phyloP scores from a whole-genome alignment of 495 filamentous ascomycete genomes.

The Xylaria sp. region DNA sequence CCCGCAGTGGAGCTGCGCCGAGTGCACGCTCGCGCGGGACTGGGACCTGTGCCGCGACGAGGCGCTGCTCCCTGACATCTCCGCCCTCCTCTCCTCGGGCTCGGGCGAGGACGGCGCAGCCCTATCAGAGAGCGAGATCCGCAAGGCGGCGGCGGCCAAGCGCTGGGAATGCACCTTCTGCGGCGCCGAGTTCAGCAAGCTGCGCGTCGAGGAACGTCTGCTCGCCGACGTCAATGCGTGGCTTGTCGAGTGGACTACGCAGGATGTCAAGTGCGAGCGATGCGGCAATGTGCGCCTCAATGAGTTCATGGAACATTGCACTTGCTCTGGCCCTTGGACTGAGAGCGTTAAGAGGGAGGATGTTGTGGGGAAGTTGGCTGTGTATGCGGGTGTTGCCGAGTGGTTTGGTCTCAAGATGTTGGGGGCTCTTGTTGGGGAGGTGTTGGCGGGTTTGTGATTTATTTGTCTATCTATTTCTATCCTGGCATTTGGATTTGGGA shows the following conservation, averaged over 20 bases:
- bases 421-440: conserved; percentile 71
- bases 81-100: conserved; percentile 28
- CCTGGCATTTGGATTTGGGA: too few species aligned
- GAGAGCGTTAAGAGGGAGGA: conserved; percentile 74
- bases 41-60: conserved; percentile 95
- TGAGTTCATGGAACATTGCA: conserved; percentile 97
- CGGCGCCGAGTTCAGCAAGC: conserved; percentile 72
- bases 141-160: conserved; percentile 49
- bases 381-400: conserved; percentile 74
- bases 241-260: conserved; percentile 81
- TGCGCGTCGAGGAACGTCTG: conserved; percentile 83
- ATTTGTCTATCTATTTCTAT: too few species aligned
- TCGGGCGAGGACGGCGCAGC: conserved; percentile 20
- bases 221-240: conserved; percentile 77
- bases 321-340: conserved; percentile 84
- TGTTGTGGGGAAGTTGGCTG: conserved; percentile 67
- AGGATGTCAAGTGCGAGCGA: conserved; percentile 85
- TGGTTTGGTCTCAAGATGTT: conserved; percentile 85
- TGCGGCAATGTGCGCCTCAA: conserved; percentile 74
- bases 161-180: conserved; percentile 84
- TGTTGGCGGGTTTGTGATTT: conserved; percentile 50
- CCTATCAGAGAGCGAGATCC: conserved; percentile 27
- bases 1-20: conserved; percentile 78
- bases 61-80: conserved; percentile 69
- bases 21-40: conserved; percentile 86